These are phyloP conservation scores for Medicago ruthenica DNA, from an alignment of 306 rosid genomes.

Conservation along the genomic window DNA sequence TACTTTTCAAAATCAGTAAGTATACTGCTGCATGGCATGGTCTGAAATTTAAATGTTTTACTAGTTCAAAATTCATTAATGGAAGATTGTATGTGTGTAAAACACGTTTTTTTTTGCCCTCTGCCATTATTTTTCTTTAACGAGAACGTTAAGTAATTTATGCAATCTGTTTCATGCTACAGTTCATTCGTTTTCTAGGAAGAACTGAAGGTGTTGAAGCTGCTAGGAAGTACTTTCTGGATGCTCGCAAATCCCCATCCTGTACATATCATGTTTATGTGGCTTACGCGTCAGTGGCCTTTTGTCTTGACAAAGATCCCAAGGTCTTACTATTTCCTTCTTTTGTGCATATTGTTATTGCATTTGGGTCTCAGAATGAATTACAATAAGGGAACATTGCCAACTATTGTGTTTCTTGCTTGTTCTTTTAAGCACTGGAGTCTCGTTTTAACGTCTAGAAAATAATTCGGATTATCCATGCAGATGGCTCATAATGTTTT, in stretches of 20 bases:
- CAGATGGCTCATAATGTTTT: constrained; percentile 97
- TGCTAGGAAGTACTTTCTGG: constrained; percentile 91
- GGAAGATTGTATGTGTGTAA: background rate
- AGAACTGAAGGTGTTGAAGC: constrained; percentile 98
- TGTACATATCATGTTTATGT: constrained; percentile 96
- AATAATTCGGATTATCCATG: constrained; percentile 48
- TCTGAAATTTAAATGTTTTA: constrained; percentile 16
- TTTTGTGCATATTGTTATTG: background rate
- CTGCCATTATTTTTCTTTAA: constrained; percentile 1
- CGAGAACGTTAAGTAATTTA: constrained; percentile 22
- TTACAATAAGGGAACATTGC: constrained; percentile 14
- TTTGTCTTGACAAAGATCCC: constrained; percentile 96
- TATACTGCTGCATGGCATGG: constrained; percentile 20
- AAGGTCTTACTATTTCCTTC: constrained; percentile 62
- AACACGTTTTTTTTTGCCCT: constrained; percentile 15
- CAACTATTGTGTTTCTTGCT: constrained; percentile 9
- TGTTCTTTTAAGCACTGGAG: constrained; percentile 13
- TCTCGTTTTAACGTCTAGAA: constrained; percentile 22
- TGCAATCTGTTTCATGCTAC: constrained; percentile 52
- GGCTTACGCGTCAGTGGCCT: constrained; percentile 90
- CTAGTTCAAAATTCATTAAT: background rate
- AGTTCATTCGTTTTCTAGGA: constrained; percentile 93
- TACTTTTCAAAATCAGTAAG: background rate
- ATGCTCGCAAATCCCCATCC: constrained; percentile 86
- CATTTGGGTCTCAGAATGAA: background rate